These are phyloP conservation scores for Agrocybe chaxingu DNA, from an alignment of 768 basidiomycete species.

Conservation along the genomic window DNA sequence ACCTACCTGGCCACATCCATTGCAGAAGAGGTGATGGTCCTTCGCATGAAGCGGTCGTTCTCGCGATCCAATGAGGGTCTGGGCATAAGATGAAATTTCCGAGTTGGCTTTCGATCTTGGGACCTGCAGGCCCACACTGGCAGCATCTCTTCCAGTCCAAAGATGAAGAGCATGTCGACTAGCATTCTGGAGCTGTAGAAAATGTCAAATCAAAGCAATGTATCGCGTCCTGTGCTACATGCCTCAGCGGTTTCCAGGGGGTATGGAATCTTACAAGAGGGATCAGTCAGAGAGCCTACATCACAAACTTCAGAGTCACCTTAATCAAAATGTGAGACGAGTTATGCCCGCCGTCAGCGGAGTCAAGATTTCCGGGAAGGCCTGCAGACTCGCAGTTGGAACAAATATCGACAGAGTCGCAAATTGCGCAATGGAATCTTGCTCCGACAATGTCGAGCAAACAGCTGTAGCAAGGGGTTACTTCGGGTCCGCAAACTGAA, in stretches of 20 bases:
- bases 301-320: conserved; percentile 35
- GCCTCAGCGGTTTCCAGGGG: conserved; percentile 75
- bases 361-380: conserved; percentile 78
- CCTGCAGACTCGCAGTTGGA: conserved; percentile 86
- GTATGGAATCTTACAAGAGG: conserved; percentile 67
- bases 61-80: conserved; percentile 56
- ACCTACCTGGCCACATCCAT: conserved; percentile 55
- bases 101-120: conserved; percentile 53
- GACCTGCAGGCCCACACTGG: conserved; percentile 46
- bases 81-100: conserved; percentile 59
- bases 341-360: conserved; percentile 71
- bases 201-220: not conserved
- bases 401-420: conserved; percentile 82
- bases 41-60: conserved; percentile 29
- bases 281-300: not conserved
- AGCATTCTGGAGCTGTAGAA: conserved; percentile 52
- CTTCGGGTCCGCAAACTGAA: not conserved
- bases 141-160: conserved; percentile 77
- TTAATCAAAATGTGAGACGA: conserved; percentile 95
- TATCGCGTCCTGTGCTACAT: conserved; percentile 3
- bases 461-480: conserved; percentile 53
- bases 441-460: conserved; percentile 88
- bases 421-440: conserved; percentile 89
- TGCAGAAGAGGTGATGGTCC: conserved; percentile 63
- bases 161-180: conserved; percentile 71